Conservation (phyloP, 2,329 filamentous ascomycete species). For the Sphaerostilbella broomeana region DNA sequence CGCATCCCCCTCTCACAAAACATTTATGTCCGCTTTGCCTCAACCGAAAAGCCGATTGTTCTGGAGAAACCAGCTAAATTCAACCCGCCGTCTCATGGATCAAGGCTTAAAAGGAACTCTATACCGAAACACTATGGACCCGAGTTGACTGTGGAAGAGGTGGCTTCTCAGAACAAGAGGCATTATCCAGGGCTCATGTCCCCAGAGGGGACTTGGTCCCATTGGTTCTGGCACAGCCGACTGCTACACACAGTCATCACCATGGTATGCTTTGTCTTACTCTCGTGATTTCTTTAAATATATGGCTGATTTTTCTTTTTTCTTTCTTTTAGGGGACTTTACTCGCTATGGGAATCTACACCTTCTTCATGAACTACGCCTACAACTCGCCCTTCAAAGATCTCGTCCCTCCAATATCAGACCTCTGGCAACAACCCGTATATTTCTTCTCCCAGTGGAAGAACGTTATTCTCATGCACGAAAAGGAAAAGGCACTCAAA, state of each 20-base stretch:
- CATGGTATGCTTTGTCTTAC: slow-evolving; percentile 50
- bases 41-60: slow-evolving; percentile 51
- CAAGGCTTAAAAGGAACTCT: slow-evolving; percentile 52
- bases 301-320: not conserved
- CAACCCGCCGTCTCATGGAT: slow-evolving; percentile 83
- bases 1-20: slow-evolving; percentile 30
- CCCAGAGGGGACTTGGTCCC: slow-evolving; percentile 70
- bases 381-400: slow-evolving; percentile 72
- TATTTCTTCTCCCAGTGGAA: slow-evolving; percentile 57
- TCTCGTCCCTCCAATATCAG: slow-evolving; percentile 64
- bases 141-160: slow-evolving; percentile 58
- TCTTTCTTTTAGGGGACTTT: slow-evolving; percentile 51
- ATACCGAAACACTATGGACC: slow-evolving; percentile 69
- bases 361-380: slow-evolving; percentile 73
- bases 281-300: too few relatives aligned
- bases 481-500: slow-evolving; percentile 60
- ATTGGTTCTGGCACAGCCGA: slow-evolving; percentile 77
- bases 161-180: slow-evolving; percentile 57
- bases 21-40: slow-evolving; percentile 31
- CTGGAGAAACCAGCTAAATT: slow-evolving; percentile 86
- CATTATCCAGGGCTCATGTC: slow-evolving; percentile 89
- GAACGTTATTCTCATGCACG: slow-evolving; percentile 70
- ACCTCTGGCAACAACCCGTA: slow-evolving; percentile 64
- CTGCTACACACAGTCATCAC: slow-evolving; percentile 76
- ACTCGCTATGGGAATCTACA: slow-evolving; percentile 60